Percentiles rank a stretch among this genome's conserved stretches.
Evolutionary conservation across 2,329 filamentous ascomycete genomes (phyloP).

Genomic region (Pseudogymnoascus sp.): DNA sequence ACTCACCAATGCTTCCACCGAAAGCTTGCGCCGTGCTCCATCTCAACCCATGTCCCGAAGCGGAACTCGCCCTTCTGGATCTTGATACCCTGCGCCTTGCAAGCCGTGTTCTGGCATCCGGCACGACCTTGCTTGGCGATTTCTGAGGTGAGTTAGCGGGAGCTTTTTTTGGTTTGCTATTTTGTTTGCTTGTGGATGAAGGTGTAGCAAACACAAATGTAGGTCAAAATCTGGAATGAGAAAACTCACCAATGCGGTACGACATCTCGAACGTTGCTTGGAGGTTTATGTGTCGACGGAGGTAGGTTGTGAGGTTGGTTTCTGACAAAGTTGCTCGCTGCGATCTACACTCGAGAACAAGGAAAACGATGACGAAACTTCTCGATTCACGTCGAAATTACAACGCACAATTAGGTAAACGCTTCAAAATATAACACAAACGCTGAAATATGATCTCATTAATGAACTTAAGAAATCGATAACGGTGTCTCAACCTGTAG

Average conservation of each 20-base stretch:
- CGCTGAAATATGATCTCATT: neutral
- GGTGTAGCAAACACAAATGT: neutral
- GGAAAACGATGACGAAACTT: neutral
- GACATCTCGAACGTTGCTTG: conserved; percentile 20
- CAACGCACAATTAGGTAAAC: neutral
- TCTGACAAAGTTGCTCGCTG: neutral
- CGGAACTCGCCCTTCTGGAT: conserved; percentile 73
- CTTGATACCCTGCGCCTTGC: conserved; percentile 62
- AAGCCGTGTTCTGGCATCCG: conserved; percentile 62
- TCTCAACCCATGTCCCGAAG: conserved; percentile 63
- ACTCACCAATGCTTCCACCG: conserved; percentile 80
- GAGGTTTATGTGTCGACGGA: conserved; percentile 7
- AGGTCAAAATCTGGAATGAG: conserved; percentile 7
- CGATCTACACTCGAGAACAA: neutral
- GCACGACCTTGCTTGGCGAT: conserved; percentile 63
- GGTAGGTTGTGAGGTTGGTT: neutral
- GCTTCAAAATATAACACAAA: neutral
- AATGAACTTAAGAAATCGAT: neutral
- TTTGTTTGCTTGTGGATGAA: neutral
- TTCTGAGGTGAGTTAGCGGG: conserved; percentile 42
- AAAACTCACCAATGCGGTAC: conserved; percentile 29
- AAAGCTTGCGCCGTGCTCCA: conserved; percentile 54
- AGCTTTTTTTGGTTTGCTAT: neutral
- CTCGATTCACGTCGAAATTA: neutral
- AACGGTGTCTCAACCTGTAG: neutral